Base-by-base conservation (phyloP, 1,284 basidiomycete species). In the Mrakiaceae sp. region DNA sequence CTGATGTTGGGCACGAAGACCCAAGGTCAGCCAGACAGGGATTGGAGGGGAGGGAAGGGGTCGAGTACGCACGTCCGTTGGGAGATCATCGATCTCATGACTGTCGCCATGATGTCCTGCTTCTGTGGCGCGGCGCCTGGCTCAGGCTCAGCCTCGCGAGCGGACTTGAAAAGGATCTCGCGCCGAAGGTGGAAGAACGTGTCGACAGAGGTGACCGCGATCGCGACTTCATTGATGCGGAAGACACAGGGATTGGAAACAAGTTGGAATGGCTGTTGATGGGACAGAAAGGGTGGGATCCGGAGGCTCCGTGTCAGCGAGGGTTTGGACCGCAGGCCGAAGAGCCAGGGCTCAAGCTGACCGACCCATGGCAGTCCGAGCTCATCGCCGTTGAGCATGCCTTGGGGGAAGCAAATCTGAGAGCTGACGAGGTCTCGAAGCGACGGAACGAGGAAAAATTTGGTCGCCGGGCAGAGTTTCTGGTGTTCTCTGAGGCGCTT, bases 171-270 rank as follows among this genome's bases (percentile, higher is more conserved):
- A 64, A 86, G 83, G 73, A 97, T 90, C 70, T 96, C 88, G 67
- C 85, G 86, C 62, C 87, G 83, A 2, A 98, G 78, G 73, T 96
- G 92, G 75, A 93, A 93, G 40, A 98, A 78, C 0, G 87, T 82
- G 73, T 98, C 96, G 5, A 90, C 84, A 64, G 88, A 91, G 14
- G 83, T 87, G 5, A 83, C 80, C 0, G 82, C 88, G 69, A 99
- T 87, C 1, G 83, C 79, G 44, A 96, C 76, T 61, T 87, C 90
- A 74, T 97, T 95, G 68, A 98, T 78, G 43, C 83, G 82, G 75
- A 98, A 93, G 4, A 82, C 81, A 39, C 84, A 82, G 0, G 96
- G 96, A 71, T 98, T 98, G 2, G 95, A 89, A 9, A 98, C 79
- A 40, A 88, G 76, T 64, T 81, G 83, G 58, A 95, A 84, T 67